Percentiles rank a stretch among this genome's conserved stretches.
Conservation (phyloP, 2,329 filamentous ascomycete species). For the Fusarium sp. region DNA sequence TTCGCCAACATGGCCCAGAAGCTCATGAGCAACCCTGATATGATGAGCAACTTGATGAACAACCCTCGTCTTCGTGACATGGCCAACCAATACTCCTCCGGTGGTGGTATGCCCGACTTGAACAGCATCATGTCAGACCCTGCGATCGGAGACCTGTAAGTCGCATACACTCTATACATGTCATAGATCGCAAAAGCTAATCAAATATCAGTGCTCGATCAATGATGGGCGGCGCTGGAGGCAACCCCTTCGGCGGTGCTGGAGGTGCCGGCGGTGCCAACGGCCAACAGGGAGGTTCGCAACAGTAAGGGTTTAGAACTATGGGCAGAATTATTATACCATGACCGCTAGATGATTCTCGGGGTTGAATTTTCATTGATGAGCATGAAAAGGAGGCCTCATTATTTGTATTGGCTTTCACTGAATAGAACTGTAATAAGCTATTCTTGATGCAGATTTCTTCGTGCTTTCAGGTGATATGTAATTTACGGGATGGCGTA, state of each 20-base stretch:
- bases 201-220: constrained; percentile 56
- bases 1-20: constrained; percentile 97
- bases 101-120: constrained; percentile 91
- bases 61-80: constrained; percentile 91
- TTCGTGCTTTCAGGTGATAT: neutral
- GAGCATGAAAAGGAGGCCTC: constrained; percentile 31
- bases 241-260: constrained; percentile 46
- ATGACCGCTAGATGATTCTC: constrained; percentile 26
- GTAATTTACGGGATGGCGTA: neutral
- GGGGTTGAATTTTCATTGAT: constrained; percentile 39
- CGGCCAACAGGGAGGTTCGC: constrained; percentile 42
- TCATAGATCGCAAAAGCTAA: constrained; percentile 2
- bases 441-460: constrained; percentile 7
- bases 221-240: constrained; percentile 57
- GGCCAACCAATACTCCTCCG: constrained; percentile 81
- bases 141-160: constrained; percentile 91
- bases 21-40: constrained; percentile 95
- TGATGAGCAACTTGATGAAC: constrained; percentile 92
- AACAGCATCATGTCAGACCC: constrained; percentile 90
- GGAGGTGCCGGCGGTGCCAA: constrained; percentile 29
- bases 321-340: constrained; percentile 41
- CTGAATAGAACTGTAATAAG: constrained; percentile 40
- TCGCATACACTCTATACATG: constrained; percentile 39
- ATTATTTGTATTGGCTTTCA: constrained; percentile 26
- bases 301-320: constrained; percentile 38